Percentiles rank a stretch among this genome's conserved stretches.
Evolutionary conservation across 1,284 basidiomycete species (phyloP).

Genomic region (Porogramme epimiltina): DNA sequence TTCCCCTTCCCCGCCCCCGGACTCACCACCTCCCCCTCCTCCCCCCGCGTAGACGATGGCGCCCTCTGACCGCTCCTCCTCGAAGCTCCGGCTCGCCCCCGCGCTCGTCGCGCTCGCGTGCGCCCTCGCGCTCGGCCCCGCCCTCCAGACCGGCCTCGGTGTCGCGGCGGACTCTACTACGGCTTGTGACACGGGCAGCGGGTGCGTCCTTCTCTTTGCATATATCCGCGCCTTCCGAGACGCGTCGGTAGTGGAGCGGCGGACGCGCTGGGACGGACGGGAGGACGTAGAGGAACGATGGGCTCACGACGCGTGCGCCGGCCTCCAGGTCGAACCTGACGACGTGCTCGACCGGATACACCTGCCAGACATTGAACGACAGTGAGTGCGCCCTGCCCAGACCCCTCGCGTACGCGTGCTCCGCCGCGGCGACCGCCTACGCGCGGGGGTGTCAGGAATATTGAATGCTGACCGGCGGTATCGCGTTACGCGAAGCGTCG

Average conservation of each 20-base stretch:
- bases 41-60: background rate
- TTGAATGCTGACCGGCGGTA: background rate
- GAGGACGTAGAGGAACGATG: no score
- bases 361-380: conserved; percentile 14
- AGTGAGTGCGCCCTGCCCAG: conserved; percentile 5
- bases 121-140: conserved; percentile 6
- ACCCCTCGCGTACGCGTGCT: background rate
- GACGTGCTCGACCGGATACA: conserved; percentile 18
- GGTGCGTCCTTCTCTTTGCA: conserved; percentile 6
- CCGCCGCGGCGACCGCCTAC: no score
- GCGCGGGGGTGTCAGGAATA: no score
- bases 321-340: conserved; percentile 16
- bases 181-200: conserved; percentile 13
- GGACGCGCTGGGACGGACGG: no score
- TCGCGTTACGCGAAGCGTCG: conserved; percentile 2
- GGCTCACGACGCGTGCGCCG: background rate
- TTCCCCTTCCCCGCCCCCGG: no score
- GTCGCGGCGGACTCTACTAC: conserved; percentile 1
- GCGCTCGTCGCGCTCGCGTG: conserved; percentile 11
- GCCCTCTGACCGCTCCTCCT: background rate
- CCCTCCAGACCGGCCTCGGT: background rate
- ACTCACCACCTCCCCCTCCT: no score
- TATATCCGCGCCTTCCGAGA: no score
- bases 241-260: no score
- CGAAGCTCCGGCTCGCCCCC: background rate